Evolutionary conservation across 257 asterid species (phyloP).

Genomic region (Solanum chiquidenum): DNA sequence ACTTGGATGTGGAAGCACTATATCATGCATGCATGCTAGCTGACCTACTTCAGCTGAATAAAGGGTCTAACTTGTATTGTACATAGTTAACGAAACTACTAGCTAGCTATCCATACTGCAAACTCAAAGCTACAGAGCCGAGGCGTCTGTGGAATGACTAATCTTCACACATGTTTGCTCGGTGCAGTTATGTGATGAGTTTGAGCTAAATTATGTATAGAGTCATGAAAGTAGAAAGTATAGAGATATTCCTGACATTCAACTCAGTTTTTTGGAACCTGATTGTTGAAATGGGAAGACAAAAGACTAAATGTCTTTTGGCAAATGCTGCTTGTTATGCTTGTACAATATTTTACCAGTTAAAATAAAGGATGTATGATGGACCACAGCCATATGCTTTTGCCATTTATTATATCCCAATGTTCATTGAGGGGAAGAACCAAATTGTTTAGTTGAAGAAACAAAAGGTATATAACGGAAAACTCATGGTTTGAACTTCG

Average conservation of each 20-base stretch:
- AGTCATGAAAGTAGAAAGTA: background rate
- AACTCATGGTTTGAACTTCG: background rate
- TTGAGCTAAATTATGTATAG: background rate
- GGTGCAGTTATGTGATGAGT: background rate
- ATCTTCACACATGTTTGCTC: background rate
- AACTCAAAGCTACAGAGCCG: background rate
- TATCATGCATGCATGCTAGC: background rate
- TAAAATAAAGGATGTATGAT: background rate
- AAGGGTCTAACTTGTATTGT: background rate
- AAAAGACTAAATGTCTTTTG: background rate
- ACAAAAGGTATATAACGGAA: background rate
- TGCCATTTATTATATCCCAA: background rate
- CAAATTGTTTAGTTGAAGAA: background rate
- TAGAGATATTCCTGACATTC: background rate
- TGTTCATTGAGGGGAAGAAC: background rate
- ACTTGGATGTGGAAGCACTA: background rate
- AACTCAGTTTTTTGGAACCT: conserved; percentile 22
- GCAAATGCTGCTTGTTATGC: background rate
- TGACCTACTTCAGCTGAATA: background rate
- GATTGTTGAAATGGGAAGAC: background rate
- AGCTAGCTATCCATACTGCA: background rate
- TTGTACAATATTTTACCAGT: background rate
- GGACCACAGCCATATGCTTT: too few species aligned
- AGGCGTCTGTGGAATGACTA: background rate
- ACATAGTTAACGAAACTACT: background rate